These are phyloP conservation scores for Saturnispora bothae DNA, from an alignment of 805 yeast species.

Conservation along the genomic window DNA sequence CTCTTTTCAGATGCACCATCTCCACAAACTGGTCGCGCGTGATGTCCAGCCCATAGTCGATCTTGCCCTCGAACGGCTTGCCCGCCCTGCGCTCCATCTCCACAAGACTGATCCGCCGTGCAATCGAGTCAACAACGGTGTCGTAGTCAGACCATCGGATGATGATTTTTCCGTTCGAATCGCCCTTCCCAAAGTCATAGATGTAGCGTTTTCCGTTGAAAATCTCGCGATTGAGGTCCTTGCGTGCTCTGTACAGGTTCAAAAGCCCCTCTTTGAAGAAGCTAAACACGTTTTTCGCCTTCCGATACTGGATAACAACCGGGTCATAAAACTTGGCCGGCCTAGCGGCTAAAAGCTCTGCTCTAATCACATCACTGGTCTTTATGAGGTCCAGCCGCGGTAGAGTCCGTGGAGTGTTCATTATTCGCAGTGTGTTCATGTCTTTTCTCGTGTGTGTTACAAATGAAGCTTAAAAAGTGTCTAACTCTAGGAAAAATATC, in stretches of 20 bases:
- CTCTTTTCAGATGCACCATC: slow-evolving; percentile 39
- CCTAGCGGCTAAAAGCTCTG: slow-evolving; percentile 7
- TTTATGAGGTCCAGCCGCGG: slow-evolving; percentile 18
- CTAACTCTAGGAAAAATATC: neutral
- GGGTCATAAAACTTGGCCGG: slow-evolving; percentile 4
- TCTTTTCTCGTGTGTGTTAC: too few species aligned
- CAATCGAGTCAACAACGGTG: slow-evolving; percentile 18
- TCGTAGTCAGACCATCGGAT: slow-evolving; percentile 12
- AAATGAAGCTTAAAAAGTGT: too few species aligned
- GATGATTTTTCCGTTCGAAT: slow-evolving; percentile 16
- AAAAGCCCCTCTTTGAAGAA: slow-evolving; percentile 52
- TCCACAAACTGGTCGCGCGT: slow-evolving; percentile 39
- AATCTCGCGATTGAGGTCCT: slow-evolving; percentile 20
- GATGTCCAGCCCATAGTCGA: slow-evolving; percentile 13
- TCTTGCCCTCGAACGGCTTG: slow-evolving; percentile 5
- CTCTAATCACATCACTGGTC: slow-evolving; percentile 4
- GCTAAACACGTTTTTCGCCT: slow-evolving; percentile 22
- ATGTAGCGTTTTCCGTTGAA: slow-evolving; percentile 21
- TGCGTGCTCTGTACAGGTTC: slow-evolving; percentile 41
- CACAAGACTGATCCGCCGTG: slow-evolving; percentile 17
- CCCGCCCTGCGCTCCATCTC: slow-evolving; percentile 16
- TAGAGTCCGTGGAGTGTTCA: slow-evolving; percentile 11
- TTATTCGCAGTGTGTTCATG: slow-evolving; percentile 5
- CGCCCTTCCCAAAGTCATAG: slow-evolving; percentile 20
- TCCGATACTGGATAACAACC: slow-evolving; percentile 13